Conservation (phyloP, 192 early-diverging fungal species). For the Powellomyces hirtus region DNA sequence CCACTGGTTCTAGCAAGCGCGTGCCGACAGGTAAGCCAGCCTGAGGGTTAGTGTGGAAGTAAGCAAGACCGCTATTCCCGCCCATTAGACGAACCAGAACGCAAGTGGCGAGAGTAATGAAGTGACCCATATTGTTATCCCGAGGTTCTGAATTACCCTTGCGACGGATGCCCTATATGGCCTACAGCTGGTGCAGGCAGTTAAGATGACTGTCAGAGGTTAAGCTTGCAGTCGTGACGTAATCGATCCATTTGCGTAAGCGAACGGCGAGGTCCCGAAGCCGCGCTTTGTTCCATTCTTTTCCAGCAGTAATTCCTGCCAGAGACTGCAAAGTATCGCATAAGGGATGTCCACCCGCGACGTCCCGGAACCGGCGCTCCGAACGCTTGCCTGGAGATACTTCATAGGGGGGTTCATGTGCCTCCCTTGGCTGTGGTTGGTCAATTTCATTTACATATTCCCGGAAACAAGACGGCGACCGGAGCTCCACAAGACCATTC, state of each 20-base stretch:
- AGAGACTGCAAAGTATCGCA: too few species aligned
- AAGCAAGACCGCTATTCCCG: too few species aligned
- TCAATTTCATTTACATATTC: constrained; percentile 69
- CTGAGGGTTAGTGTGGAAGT: background rate
- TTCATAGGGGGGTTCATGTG: constrained; percentile 45
- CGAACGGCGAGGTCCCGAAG: too few species aligned
- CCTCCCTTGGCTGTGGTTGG: constrained; percentile 69
- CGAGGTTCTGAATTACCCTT: too few species aligned
- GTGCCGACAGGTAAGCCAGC: background rate
- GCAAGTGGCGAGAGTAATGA: constrained; percentile 34
- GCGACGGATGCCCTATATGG: too few species aligned
- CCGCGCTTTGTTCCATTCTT: too few species aligned
- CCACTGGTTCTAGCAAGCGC: constrained; percentile 63
- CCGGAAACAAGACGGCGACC: constrained; percentile 43
- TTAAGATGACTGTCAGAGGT: too few species aligned
- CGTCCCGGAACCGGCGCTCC: constrained; percentile 51
- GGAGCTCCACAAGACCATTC: constrained; percentile 50
- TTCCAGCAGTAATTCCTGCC: too few species aligned
- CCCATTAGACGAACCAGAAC: constrained; percentile 21
- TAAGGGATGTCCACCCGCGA: constrained; percentile 33
- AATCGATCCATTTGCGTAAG: too few species aligned
- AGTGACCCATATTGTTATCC: constrained; percentile 28
- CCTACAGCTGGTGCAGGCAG: too few species aligned
- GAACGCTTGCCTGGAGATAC: constrained; percentile 58
- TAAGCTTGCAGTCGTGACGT: too few species aligned